Base-by-base conservation (phyloP, 352 stramenopile genomes). In the Phytophthora crassamura region DNA sequence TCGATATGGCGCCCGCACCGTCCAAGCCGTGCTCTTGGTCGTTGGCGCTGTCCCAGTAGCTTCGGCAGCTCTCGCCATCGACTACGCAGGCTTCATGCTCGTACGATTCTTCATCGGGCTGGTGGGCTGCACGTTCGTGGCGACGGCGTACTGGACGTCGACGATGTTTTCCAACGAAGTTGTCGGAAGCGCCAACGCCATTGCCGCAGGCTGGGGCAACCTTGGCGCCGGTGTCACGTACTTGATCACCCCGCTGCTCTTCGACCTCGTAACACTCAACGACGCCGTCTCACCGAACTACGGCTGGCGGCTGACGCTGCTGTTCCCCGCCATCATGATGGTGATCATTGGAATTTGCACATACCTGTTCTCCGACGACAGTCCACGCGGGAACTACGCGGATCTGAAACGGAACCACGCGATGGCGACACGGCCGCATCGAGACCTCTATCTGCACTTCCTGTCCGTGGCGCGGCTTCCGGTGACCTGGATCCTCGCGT, bases 21-120 rank as follows among this genome's bases (percentile, higher is more conserved):
- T 87, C 15, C 93, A 97, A 67, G 71, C 76, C 7, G 56, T 73
- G 7, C 63, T 98, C 11, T 68, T 98, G 0, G 60, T 86, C 3
- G 54, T 85, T 11, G 85, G 84, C 5, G 83, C 89, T 1, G 88
- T 98, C 33, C 91, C 89, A 2, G 90, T 91, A 12, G 84, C 80
- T 11, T 87, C 77, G 0, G 92, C 84, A 20, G 89, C 86, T 32
- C 67, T 98, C 8, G 86, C 93, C 0, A 85, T 88, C 7, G 89
- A 51, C 56, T 85, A 90, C 32, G 71, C 64, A 1, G 77, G 72
- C n/a, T 75, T 98, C 38, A 71, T 86, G 43, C 46, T 96, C 30
- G 63, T 97, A 39, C 82, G 94, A 16, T 93, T 98, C 36, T 95
- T 97, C 52, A 98, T 98, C 59, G 94, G 93, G n/a, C 70, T 98